These are phyloP conservation scores for Starmerella riodocensis DNA, from an alignment of 805 yeast genomes.

Conservation along the genomic window DNA sequence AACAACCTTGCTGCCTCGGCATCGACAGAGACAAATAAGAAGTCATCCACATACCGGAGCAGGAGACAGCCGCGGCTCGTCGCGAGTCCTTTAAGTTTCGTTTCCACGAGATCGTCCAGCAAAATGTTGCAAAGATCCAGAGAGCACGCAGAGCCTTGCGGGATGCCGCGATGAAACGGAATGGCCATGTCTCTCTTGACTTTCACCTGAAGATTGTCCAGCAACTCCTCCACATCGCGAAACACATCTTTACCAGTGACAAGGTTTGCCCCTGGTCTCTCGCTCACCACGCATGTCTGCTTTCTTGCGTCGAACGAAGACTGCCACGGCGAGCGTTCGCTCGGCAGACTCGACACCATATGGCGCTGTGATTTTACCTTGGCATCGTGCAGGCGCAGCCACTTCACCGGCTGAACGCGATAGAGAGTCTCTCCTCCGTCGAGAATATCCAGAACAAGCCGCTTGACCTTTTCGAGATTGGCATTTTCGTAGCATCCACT, in stretches of 20 bases:
- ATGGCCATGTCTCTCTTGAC: constrained; percentile 29
- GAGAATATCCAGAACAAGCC: constrained; percentile 2
- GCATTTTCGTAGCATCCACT: constrained; percentile 64
- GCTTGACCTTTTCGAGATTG: constrained; percentile 16
- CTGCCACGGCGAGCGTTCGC: not conserved
- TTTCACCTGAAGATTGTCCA: constrained; percentile 35
- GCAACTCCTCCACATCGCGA: constrained; percentile 37
- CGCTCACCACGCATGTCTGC: not conserved
- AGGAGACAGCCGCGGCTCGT: constrained; percentile 28
- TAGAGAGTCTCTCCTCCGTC: not conserved
- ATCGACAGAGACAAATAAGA: constrained; percentile 49
- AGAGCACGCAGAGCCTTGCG: constrained; percentile 75
- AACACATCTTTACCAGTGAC: constrained; percentile 3
- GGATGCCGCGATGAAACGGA: constrained; percentile 54
- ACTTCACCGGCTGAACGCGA: not conserved
- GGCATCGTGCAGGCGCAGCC: not conserved
- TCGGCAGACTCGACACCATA: not conserved
- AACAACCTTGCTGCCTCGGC: constrained; percentile 24
- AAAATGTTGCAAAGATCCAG: constrained; percentile 60
- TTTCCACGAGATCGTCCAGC: constrained; percentile 44
- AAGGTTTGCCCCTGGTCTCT: not conserved
- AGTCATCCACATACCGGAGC: constrained; percentile 73
- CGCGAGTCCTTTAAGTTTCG: constrained; percentile 24
- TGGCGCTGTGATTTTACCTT: not conserved
- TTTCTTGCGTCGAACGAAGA: not conserved